phyloP scores from a whole-genome alignment of 176 grass and related monocot genomes.

The Lolium multiflorum region DNA sequence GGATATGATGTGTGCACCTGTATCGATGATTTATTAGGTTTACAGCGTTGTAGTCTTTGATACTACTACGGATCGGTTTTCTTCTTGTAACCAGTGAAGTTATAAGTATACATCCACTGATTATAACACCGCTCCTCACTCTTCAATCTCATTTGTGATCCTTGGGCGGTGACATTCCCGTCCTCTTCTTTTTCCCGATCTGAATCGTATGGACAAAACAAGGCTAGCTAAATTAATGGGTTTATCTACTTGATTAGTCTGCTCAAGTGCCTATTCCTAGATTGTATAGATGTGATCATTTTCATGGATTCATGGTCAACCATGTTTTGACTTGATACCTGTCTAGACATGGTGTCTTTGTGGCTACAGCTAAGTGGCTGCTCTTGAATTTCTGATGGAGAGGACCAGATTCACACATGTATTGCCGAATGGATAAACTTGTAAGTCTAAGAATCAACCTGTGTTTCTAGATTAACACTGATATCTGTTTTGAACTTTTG shows the following conservation, averaged over 20 bases:
- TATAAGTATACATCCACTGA: too few relatives aligned
- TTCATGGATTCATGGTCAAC: not conserved
- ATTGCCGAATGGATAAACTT: not conserved
- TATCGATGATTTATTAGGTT: too few relatives aligned
- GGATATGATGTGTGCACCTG: too few relatives aligned
- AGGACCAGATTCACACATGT: not conserved
- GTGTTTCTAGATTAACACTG: not conserved
- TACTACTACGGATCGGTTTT: too few relatives aligned
- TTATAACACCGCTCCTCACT: too few relatives aligned
- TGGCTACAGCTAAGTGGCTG: not conserved
- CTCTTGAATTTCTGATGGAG: not conserved
- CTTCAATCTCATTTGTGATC: too few relatives aligned
- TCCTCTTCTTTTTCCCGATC: too few relatives aligned
- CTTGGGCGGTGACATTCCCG: too few relatives aligned
- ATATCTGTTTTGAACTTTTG: too few relatives aligned
- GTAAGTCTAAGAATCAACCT: not conserved
- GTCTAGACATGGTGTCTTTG: not conserved
- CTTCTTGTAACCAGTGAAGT: too few relatives aligned
- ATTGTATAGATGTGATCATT: not conserved
- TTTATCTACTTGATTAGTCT: not conserved
- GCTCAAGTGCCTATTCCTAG: not conserved
- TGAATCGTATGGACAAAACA: not conserved
- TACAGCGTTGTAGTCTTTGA: too few relatives aligned
- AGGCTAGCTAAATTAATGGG: not conserved
- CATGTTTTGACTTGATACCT: not conserved